Evolutionary conservation across 768 basidiomycete species (phyloP).

Genomic region (Leccinellum luteum): DNA sequence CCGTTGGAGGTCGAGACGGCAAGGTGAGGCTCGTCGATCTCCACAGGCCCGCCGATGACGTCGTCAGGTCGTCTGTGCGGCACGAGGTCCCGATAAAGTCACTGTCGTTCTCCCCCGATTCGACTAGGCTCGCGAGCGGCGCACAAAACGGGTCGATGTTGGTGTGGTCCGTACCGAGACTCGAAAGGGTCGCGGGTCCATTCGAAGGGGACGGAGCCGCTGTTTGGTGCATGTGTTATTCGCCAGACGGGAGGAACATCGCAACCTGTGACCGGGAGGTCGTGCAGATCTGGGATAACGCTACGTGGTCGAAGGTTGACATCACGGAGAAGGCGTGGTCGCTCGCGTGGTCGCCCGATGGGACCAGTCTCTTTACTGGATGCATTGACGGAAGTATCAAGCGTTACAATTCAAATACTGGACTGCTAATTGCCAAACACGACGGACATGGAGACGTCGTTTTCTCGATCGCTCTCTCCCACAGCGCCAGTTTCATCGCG

Average conservation of each 20-base stretch:
- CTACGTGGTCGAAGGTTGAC: not conserved
- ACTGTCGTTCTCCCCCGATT: constrained; percentile 18
- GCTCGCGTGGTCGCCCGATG: constrained; percentile 18
- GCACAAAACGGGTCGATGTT: constrained; percentile 14
- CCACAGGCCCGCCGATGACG: not conserved
- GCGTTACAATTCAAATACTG: constrained; percentile 8
- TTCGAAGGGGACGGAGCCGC: constrained; percentile 7
- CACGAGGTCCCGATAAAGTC: constrained; percentile 6
- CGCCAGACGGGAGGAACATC: constrained; percentile 16
- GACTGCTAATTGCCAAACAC: not conserved
- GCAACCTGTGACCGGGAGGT: constrained; percentile 21
- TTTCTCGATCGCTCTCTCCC: constrained; percentile 20
- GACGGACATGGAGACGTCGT: constrained; percentile 19
- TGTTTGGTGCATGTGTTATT: constrained; percentile 20
- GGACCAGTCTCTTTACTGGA: constrained; percentile 16
- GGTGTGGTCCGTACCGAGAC: constrained; percentile 14
- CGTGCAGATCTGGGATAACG: constrained; percentile 17
- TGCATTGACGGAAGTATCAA: constrained; percentile 17
- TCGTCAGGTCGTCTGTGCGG: constrained; percentile 1
- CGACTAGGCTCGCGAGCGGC: constrained; percentile 15
- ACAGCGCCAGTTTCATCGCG: constrained; percentile 18
- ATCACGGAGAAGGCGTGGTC: constrained; percentile 20
- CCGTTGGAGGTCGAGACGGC: constrained; percentile 16
- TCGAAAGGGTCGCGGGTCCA: constrained; percentile 8
- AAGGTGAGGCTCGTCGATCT: constrained; percentile 10